Percentiles rank a stretch among this genome's conserved stretches.
phyloP scores from a whole-genome alignment of 2,329 filamentous ascomycete genomes.

The Pseudovirgaria hyperparasitica region DNA sequence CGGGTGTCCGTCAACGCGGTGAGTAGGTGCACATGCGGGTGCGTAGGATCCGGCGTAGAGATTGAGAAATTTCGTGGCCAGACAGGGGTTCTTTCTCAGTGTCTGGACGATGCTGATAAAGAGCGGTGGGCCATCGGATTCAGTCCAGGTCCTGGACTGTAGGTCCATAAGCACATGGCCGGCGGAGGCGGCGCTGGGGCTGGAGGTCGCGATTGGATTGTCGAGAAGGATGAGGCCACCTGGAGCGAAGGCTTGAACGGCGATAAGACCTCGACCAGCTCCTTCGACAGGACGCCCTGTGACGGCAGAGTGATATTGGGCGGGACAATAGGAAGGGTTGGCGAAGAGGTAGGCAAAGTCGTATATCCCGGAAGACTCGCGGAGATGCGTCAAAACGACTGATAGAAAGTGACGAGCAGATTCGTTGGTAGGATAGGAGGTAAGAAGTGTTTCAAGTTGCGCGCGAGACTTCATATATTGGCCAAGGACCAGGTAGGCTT shows the following conservation, averaged over 20 bases:
- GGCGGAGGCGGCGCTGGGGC: not conserved
- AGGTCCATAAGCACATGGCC: constrained; percentile 1
- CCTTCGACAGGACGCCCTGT: not conserved
- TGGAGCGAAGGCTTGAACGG: not conserved
- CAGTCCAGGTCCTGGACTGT: no score
- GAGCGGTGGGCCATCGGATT: not conserved
- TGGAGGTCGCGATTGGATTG: not conserved
- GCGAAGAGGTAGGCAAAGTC: not conserved
- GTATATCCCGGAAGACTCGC: not conserved
- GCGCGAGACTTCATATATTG: no score
- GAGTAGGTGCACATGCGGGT: not conserved
- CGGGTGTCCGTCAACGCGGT: not conserved
- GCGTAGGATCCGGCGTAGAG: constrained; percentile 1
- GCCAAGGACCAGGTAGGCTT: no score
- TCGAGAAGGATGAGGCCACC: not conserved
- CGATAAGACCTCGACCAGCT: constrained; percentile 1
- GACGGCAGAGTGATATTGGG: constrained; percentile 1
- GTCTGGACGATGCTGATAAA: not conserved
- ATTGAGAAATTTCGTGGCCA: not conserved
- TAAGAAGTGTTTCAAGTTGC: no score
- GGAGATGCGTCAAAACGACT: not conserved
- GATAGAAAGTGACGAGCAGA: not conserved
- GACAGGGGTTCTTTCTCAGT: not conserved
- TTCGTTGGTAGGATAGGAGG: not conserved
- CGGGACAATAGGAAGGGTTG: not conserved